Base-by-base conservation (phyloP, 2,329 filamentous ascomycete genomes). In the Pseudogymnoascus sp. region DNA sequence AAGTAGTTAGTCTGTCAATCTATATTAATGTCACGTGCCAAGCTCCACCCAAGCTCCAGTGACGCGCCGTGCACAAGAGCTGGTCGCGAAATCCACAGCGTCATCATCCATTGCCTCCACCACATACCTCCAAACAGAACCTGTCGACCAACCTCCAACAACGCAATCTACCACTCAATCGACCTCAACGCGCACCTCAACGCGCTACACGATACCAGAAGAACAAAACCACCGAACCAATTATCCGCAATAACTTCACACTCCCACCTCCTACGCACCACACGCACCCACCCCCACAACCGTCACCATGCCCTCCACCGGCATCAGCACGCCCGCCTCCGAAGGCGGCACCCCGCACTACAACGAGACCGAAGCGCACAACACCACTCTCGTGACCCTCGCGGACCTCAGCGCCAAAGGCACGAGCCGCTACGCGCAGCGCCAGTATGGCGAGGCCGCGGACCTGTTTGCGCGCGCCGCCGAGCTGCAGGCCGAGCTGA, bases 381-480 rank as follows among this genome's bases (percentile, higher is more conserved):
- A 74, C 72, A 72, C 70, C 71, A 85, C 82, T 73, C 50, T 56
- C 28, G 85, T 89, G 64, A 87, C 86, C 40, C 83, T 96, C 53
- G 85, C 88, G 66, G 89, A 96, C 73, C 82, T 97, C 67, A 88
- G 85, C 71, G 89, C 89, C 65, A 89, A 89, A 73, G 95, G 90
- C 41, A 88, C 90, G 19, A 86, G 91, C 16, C 86, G 96, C 70
- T 98, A 96, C 78, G 88, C 89, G 22, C 88, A 93, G 73, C 96
- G 93, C 78, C 90, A 96, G 75, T 96, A 92, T 76, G 85, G 89
- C 62, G 87, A 88, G 59, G 92, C 95, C 8, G 86, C 91, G 63
- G 93, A 98, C 72, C 80, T 93, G 66, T 98, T 93, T 78, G 93
- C 92, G 46, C 85, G 88, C 72, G 95, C 95, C 33, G 91, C 91